A percentile compares a stretch with the other conserved stretches of the same genome.
Conservation (phyloP, 1,284 basidiomycete genomes). For the Ustilago cynodontis region DNA sequence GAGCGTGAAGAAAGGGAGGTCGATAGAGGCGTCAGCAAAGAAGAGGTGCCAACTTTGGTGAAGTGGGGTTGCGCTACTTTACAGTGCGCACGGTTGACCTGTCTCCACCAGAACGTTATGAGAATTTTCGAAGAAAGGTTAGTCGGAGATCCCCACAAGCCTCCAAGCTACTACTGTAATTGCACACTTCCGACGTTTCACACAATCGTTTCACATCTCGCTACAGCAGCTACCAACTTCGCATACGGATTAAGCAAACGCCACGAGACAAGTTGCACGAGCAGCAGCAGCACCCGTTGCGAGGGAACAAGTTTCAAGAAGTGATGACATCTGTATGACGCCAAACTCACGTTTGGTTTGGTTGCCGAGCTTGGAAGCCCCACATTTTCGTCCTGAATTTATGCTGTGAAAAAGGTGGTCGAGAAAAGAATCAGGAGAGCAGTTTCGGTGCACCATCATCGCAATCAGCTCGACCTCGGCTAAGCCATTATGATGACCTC, state of each 20-base stretch:
- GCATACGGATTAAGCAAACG: background rate
- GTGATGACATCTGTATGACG: slow-evolving; percentile 4
- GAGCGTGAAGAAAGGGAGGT: background rate
- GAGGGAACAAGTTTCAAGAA: background rate
- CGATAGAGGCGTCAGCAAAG: background rate
- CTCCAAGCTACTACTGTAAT: background rate
- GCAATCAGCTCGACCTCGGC: no score
- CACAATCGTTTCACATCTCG: background rate
- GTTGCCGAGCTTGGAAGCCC: background rate
- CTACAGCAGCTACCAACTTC: background rate
- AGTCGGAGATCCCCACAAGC: background rate
- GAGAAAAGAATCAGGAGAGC: background rate
- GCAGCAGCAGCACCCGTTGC: background rate
- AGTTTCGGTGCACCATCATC: no score
- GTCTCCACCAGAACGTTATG: background rate
- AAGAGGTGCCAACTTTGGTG: background rate
- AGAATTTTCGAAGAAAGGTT: background rate
- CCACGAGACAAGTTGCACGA: background rate
- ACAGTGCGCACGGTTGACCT: background rate
- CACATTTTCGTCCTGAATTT: background rate
- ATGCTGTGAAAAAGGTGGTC: background rate
- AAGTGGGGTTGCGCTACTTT: background rate
- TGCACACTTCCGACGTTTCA: slow-evolving; percentile 1
- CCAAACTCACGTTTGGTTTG: background rate
- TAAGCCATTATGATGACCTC: no score